Conservation (phyloP, 192 early-diverging fungal genomes). For the Spizellomyces punctatus region DNA sequence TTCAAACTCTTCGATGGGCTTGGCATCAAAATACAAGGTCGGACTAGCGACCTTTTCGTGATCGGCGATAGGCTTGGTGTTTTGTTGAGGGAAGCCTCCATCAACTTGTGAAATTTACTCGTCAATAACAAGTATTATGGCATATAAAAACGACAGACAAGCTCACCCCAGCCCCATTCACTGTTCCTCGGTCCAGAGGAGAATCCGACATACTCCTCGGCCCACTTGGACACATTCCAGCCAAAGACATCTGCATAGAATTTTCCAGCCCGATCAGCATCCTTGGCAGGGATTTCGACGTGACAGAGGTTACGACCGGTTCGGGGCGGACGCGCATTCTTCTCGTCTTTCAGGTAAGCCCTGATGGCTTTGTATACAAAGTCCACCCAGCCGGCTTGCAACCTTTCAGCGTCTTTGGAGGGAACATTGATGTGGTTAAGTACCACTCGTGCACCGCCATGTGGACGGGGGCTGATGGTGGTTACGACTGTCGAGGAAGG, state of each 20-base stretch:
- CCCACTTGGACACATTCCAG: slow-evolving; percentile 5
- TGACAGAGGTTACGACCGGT: slow-evolving; percentile 26
- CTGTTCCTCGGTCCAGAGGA: not conserved
- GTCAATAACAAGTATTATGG: not conserved
- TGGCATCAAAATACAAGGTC: slow-evolving; percentile 1
- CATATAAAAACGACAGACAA: not conserved
- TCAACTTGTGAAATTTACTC: not conserved
- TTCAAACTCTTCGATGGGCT: slow-evolving; percentile 9
- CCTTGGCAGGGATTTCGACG: slow-evolving; percentile 7
- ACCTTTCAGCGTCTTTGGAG: not conserved
- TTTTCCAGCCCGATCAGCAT: slow-evolving; percentile 1
- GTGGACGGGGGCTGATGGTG: not conserved
- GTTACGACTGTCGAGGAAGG: not conserved
- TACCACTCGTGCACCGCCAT: not conserved
- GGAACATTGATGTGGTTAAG: not conserved
- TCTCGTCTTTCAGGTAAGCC: slow-evolving; percentile 9
- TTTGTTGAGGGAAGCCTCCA: slow-evolving; percentile 1
- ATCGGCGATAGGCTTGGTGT: not conserved
- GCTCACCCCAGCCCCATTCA: slow-evolving; percentile 9
- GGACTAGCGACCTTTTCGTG: not conserved
- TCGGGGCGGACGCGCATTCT: not conserved
- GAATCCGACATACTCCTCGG: not conserved
- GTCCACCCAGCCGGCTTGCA: not conserved
- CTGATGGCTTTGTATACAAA: not conserved
- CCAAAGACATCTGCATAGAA: slow-evolving; percentile 2